Conservation (phyloP, 1,284 basidiomycete genomes). For the Puccinia horiana region DNA sequence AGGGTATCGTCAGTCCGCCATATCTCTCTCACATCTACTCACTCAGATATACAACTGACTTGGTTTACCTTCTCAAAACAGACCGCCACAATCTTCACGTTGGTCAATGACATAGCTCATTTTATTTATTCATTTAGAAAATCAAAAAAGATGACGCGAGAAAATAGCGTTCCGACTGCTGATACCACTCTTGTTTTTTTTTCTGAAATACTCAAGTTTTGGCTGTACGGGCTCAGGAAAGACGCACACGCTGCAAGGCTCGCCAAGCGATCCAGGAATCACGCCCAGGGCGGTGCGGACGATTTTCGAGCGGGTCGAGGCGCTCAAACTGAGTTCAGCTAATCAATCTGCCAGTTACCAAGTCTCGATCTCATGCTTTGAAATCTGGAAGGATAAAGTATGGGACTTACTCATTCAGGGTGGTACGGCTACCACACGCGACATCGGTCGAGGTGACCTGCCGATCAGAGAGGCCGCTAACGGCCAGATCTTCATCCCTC, state of each 20-base stretch:
- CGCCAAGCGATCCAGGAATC: constrained; percentile 35
- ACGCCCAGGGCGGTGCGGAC: constrained; percentile 26
- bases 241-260: constrained; percentile 42
- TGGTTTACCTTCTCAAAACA: background rate
- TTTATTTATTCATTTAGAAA: background rate
- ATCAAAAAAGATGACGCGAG: background rate
- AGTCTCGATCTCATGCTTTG: constrained; percentile 34
- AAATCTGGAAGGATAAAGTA: constrained; percentile 46
- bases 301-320: constrained; percentile 21
- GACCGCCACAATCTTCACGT: constrained; percentile 46
- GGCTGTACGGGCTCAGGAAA: constrained; percentile 48
- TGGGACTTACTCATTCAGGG: constrained; percentile 34
- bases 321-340: background rate
- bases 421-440: background rate
- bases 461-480: constrained; percentile 37
- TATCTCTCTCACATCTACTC: too few relatives aligned
- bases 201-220: constrained; percentile 1
- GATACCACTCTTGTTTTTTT: background rate
- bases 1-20: constrained; percentile 14
- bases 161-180: background rate
- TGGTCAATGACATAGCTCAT: constrained; percentile 15
- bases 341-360: background rate
- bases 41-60: background rate
- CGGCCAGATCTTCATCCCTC: constrained; percentile 41
- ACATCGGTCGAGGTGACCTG: constrained; percentile 24